Evolutionary conservation across 2,329 filamentous ascomycete genomes (phyloP), one percentile per base, ranked within the genome.

Genomic region (Colletotrichum magnum): DNA sequence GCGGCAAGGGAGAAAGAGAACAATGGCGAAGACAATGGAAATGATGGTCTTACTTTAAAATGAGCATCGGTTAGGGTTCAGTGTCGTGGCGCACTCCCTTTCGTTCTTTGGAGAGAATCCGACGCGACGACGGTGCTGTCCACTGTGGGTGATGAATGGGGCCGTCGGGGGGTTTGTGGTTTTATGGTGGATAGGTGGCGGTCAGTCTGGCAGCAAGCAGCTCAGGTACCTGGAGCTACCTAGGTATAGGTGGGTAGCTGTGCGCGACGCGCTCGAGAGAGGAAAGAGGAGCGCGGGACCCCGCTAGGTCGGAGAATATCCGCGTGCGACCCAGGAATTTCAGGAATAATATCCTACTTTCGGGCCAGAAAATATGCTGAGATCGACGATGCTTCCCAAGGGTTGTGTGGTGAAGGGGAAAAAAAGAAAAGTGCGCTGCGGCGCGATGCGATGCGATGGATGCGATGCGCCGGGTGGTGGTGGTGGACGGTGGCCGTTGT

Each of bases 21-120:
- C 32, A 51, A 43, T 45, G 24, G 50, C 21, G 41, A 18, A 36
- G 28, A 56, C 47, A 39, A 67, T 52, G 53, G 58, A 54, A 62
- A 56, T 53, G 43, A 57, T 32, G 52, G 50, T 72, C 76, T 74
- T 73, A 79, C 75, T 77, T 75, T 72, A 77, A 71, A 18, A 71
- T 69, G 58, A 78, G 74, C 76, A 77, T 76, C 65, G 66, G 62
- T 24, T 24, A 10, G 28, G 32, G 32, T 24, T 24, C 21, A 24
- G 21, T 24, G 59, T 39, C 43, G 58, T 63, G 71, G 54, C 68
- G 67, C 57, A 63, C 58, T 68, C 58, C 58, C 64, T 63, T 58
- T 63, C 24, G 50, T 39, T 66, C 56, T 57, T 28, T 60, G 9
- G 36, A n/a, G 66, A 43, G 39, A 21, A 50, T 47, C 32, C 58